Evolutionary conservation across 768 basidiomycete genomes (phyloP).

Genomic region (Neoboletus subvelutipes): DNA sequence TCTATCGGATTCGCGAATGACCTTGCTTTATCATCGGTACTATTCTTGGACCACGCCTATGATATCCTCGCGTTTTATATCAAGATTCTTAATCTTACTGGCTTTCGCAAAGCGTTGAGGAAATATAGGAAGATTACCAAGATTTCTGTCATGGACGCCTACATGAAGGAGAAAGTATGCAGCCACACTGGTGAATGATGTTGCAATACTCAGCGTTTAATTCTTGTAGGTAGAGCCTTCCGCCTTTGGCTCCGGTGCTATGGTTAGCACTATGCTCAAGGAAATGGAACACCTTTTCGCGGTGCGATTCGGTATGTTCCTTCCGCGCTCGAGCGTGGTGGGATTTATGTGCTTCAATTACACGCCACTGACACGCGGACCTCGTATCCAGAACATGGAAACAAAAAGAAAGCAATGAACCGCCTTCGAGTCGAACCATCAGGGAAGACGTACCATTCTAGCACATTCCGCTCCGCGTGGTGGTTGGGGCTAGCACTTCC

Average conservation of each 20-base stretch:
- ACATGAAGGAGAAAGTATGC: slow-evolving; percentile 74
- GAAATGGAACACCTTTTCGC: slow-evolving; percentile 80
- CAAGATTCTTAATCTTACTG: slow-evolving; percentile 84
- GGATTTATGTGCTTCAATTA: neutral
- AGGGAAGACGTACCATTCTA: slow-evolving; percentile 63
- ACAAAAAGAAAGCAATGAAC: slow-evolving; percentile 72
- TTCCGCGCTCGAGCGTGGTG: neutral
- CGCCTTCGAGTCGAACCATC: slow-evolving; percentile 56
- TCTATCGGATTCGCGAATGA: neutral
- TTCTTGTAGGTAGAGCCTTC: slow-evolving; percentile 60
- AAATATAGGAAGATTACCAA: slow-evolving; percentile 83
- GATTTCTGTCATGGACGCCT: slow-evolving; percentile 70
- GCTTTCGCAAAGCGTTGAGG: slow-evolving; percentile 83
- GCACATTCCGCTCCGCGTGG: slow-evolving; percentile 72
- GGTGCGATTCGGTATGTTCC: slow-evolving; percentile 65
- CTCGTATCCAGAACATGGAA: slow-evolving; percentile 51
- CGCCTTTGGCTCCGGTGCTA: slow-evolving; percentile 61
- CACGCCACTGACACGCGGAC: neutral
- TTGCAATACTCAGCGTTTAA: neutral
- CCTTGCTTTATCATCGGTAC: neutral
- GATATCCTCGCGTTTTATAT: neutral
- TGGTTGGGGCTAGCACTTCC: slow-evolving; percentile 72
- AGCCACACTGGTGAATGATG: neutral
- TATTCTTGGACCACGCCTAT: neutral
- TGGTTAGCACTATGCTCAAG: slow-evolving; percentile 64